Conservation (phyloP, 176 grass and related monocot genomes). For the Eremochloa ophiuroides region DNA sequence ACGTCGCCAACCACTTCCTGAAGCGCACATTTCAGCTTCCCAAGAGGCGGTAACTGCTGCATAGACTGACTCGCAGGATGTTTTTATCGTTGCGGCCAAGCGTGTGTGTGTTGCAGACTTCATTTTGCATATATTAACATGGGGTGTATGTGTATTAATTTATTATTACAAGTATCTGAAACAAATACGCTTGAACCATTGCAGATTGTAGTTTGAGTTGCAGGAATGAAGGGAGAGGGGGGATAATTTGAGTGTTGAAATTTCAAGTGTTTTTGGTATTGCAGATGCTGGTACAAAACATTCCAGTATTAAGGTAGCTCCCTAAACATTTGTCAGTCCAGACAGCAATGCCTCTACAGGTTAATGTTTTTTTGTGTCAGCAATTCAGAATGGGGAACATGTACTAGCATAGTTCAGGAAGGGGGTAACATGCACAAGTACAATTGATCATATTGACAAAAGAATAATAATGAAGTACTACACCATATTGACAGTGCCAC, state of each 20-base stretch:
- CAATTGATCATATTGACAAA: constrained; percentile 18
- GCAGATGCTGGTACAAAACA: background rate
- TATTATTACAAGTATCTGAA: background rate
- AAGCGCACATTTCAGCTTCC: constrained; percentile 63
- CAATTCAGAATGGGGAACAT: background rate
- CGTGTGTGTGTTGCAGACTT: background rate
- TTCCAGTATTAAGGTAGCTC: background rate
- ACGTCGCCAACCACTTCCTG: constrained; percentile 52
- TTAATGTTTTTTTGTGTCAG: background rate
- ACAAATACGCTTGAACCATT: background rate
- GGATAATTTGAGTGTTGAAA: background rate
- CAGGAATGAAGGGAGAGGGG: background rate
- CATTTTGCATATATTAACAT: constrained; percentile 11
- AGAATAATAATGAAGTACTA: background rate
- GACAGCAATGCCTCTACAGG: background rate
- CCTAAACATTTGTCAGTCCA: background rate
- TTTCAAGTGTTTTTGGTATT: background rate
- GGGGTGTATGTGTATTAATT: background rate
- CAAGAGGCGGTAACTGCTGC: constrained; percentile 43
- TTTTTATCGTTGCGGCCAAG: background rate
- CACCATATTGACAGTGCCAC: constrained; percentile 32
- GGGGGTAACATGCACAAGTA: background rate
- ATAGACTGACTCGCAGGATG: background rate
- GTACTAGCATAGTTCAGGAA: background rate
- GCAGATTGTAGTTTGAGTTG: background rate